A percentile compares a stretch with the other conserved stretches of the same genome.
Conservation (phyloP, 306 rosid genomes). For the Oxytropis ochrocephala region DNA sequence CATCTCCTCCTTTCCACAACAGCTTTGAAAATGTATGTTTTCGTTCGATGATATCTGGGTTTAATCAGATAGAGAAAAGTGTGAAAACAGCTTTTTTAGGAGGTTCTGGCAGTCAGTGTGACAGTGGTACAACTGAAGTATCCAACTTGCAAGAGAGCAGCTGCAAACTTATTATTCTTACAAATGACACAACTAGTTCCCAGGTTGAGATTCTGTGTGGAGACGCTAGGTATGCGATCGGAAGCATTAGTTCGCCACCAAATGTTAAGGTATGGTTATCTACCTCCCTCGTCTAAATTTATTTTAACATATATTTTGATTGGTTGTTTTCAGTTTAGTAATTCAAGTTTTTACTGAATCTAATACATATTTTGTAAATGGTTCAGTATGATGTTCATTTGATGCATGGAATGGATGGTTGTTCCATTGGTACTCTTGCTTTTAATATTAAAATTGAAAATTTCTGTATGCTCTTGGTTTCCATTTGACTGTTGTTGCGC, state of each 20-base stretch:
- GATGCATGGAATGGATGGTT: neutral
- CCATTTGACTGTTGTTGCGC: neutral
- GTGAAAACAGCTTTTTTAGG: constrained; percentile 31
- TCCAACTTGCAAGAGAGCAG: constrained; percentile 31
- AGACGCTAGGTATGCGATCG: constrained; percentile 36
- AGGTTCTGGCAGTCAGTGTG: constrained; percentile 33
- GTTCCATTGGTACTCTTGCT: constrained; percentile 1
- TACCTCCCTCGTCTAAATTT: neutral
- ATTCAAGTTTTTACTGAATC: neutral
- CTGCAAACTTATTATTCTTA: constrained; percentile 59
- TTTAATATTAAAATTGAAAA: neutral
- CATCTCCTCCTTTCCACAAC: constrained; percentile 20
- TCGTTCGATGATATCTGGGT: constrained; percentile 59
- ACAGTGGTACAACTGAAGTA: constrained; percentile 27
- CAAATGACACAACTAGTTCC: constrained; percentile 70
- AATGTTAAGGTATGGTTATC: constrained; percentile 42
- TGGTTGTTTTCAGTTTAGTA: neutral
- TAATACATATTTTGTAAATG: neutral
- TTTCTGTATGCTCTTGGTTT: neutral
- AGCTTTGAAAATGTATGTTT: constrained; percentile 50
- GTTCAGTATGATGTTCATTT: neutral
- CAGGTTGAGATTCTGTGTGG: constrained; percentile 65
- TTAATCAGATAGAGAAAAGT: constrained; percentile 25
- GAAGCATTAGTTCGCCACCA: constrained; percentile 27
- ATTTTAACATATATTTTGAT: constrained; percentile 5